phyloP scores from a whole-genome alignment of 208 protist species.

The Leishmania guyanensis region DNA sequence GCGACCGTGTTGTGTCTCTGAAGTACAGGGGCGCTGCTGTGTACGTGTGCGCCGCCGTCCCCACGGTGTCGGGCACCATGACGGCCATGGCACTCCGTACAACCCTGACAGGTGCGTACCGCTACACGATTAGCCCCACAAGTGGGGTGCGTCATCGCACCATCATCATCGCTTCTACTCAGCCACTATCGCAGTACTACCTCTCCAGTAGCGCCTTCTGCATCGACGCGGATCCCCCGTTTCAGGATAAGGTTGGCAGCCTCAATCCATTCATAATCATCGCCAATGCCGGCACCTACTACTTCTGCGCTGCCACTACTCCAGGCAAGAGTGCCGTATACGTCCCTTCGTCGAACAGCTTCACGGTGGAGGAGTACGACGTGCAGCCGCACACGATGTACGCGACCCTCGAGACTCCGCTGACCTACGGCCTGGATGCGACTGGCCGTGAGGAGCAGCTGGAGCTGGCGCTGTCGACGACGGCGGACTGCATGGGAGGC shows the following conservation, averaged over 20 bases:
- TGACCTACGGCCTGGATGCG: neutral
- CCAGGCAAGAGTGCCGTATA: neutral
- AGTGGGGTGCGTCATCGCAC: constrained; percentile 12
- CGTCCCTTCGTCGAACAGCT: neutral
- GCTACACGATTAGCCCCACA: neutral
- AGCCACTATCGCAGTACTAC: neutral
- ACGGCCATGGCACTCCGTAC: neutral
- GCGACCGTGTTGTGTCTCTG: neutral
- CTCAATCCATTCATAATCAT: no score
- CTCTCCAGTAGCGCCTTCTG: neutral
- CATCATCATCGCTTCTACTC: neutral
- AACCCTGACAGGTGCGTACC: neutral
- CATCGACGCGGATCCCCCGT: no score
- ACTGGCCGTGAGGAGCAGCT: neutral
- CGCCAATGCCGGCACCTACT: neutral
- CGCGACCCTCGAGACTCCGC: neutral
- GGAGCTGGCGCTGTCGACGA: constrained; percentile 6
- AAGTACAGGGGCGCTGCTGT: neutral
- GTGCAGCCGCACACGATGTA: constrained; percentile 18
- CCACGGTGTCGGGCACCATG: constrained; percentile 2
- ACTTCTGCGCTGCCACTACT: neutral
- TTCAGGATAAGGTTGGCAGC: no score
- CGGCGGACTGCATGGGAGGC: neutral
- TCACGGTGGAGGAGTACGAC: constrained; percentile 15
- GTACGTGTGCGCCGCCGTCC: constrained; percentile 5